These are phyloP conservation scores for Rauvolfia tetraphylla DNA, from an alignment of 257 asterid species.

Conservation along the genomic window DNA sequence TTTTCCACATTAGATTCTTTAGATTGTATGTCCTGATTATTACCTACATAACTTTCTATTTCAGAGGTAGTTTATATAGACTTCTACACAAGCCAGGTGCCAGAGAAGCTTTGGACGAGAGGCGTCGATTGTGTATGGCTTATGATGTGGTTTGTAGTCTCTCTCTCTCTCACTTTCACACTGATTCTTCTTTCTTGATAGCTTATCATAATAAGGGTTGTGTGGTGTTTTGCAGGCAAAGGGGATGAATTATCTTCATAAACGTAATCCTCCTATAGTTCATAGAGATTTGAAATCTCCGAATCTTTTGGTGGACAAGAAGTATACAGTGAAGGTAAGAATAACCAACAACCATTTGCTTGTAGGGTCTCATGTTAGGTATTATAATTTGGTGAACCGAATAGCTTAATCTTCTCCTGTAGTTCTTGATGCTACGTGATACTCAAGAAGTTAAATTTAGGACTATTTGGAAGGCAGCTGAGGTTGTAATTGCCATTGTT, in stretches of 20 bases:
- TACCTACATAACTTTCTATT: constrained; percentile 18
- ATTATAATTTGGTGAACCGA: background rate
- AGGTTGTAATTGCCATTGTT: background rate
- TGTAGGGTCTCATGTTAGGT: background rate
- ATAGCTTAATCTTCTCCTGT: background rate
- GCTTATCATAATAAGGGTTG: constrained; percentile 10
- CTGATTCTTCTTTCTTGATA: constrained; percentile 14
- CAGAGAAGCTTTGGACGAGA: constrained; percentile 79
- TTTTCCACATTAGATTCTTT: constrained; percentile 6
- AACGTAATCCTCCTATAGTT: constrained; percentile 84
- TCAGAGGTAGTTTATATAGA: constrained; percentile 87
- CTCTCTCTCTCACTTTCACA: constrained; percentile 14
- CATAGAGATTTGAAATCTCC: constrained; percentile 96
- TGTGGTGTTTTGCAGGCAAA: constrained; percentile 55
- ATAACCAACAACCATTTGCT: background rate
- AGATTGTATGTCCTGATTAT: constrained; percentile 18
- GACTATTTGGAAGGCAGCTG: background rate
- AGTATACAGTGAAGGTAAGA: constrained; percentile 92
- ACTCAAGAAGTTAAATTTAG: background rate
- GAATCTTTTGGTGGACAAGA: constrained; percentile 87
- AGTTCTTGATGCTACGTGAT: background rate
- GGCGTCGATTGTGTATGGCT: constrained; percentile 87
- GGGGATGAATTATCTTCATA: constrained; percentile 96
- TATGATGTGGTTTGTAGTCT: constrained; percentile 64
- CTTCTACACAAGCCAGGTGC: constrained; percentile 84